Base-by-base conservation (phyloP, 176 grass and related monocot genomes). In the Oropetium thomaeum region DNA sequence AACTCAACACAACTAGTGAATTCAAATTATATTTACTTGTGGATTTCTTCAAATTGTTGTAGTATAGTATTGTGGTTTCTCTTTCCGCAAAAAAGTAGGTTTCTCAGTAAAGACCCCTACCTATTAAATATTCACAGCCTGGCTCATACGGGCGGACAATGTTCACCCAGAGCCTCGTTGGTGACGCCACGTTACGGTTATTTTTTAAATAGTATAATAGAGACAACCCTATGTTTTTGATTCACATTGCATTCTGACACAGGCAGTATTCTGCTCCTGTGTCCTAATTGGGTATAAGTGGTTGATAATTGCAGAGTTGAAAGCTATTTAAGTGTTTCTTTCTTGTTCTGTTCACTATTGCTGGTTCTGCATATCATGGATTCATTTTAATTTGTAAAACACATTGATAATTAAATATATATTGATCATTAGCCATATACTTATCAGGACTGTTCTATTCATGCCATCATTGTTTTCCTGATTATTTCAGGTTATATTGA, bases 401-500 rank as follows among this genome's bases (percentile, higher is more conserved):
- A 49, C 27, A 64, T 30, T 14, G 10, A 58, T 14, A 16, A 15
- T 12, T 59, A 30, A 71, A 28, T 77, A 71, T 70, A 71, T 71
- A 29, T 81, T 57, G 17, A 34, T 33, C 27, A 41, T 8, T 37
- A 70, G 15, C 81, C 34, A n/a, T 58, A 49, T 3, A 27, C 39
- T 66, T 45, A 66, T 62, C 45, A 34, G 29, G 60, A 60, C 22
- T 23, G 11, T 40, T 43, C 14, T 40, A 59, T 76, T 77, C 22
- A 69, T 76, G 40, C 25, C 27, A 61, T 79, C 63, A 79, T 70
- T 29, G 14, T 27, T 41, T 75, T 65, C 28, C 28, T 68, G 25
- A 57, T 87, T 44, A 28, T 59, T 81, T 77, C 81, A 97, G 90
- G 95, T 87, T 97, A 97, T 83, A 97, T 97, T 42, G 95, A 97